Base-by-base conservation (phyloP, 331 rosid species). In the Malus hybrid region DNA sequence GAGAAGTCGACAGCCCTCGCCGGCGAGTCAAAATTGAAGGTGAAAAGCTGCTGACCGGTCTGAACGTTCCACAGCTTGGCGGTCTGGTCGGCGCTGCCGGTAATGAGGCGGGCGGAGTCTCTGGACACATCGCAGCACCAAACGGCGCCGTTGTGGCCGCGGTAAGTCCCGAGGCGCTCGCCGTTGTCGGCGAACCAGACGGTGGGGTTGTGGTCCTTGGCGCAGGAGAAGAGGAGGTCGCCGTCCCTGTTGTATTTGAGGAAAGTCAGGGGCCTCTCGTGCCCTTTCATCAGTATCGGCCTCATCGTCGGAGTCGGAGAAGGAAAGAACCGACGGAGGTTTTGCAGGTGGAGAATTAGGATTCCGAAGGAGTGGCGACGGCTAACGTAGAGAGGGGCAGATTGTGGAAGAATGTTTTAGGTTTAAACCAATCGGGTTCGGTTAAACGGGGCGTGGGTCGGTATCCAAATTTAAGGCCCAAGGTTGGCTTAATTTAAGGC, bases 111-210 rank as follows among this genome's bases (percentile, higher is more conserved):
- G 63, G 81, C 63, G 2, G 96, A 93, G 86, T 93, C 97, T 44
- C 96, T 84, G 4, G 99, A 90, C 11, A 94, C 99, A 39, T 94
- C 97, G 76, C 97, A 94, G 87, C 85, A 90, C 99, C 97, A 95
- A 32, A 95, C 99, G 28, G 99, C 97, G 2, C 97, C 99, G 78
- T 95, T 95, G 81, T 95, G 97, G 30, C 97, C 97, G 2, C 90
- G 89, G 29, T 89, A 94, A 32, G 97, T 94, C 29, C 97, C 97
- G 73, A 94, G 83, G 5, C 97, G 96, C 85, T 95, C 97, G 18
- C 97, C 97, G 29, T 95, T 95, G 82, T 95, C 99, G 65, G 99
- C 99, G 71, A 87, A 95, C 99, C 99, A 94, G 9, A 92, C 91
- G 18, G 96, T 92, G 7, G 99, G 99, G 19, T 82, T 85, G 80